Evolutionary conservation across 352 stramenopile species (phyloP).

Genomic region (Aphanomyces euteiches): DNA sequence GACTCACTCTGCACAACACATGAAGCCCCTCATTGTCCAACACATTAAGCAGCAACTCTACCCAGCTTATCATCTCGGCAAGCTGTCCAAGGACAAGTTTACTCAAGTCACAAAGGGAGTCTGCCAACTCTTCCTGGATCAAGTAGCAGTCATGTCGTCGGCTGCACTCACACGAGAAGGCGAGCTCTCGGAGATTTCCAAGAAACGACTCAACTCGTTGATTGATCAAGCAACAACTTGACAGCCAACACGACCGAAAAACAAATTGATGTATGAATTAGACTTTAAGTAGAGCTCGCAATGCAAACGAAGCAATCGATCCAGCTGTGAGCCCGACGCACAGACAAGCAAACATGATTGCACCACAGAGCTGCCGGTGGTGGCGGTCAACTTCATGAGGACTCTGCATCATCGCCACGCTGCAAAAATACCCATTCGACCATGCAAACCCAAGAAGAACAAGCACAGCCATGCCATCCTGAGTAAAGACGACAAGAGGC

Average conservation of each 20-base stretch:
- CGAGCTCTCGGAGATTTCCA: slow-evolving; percentile 54
- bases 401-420: slow-evolving; percentile 72
- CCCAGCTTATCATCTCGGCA: slow-evolving; percentile 63
- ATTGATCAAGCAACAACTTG: slow-evolving; percentile 47
- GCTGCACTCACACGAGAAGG: slow-evolving; percentile 34
- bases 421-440: slow-evolving; percentile 70
- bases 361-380: slow-evolving; percentile 63
- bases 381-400: slow-evolving; percentile 48
- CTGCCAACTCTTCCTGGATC: slow-evolving; percentile 48
- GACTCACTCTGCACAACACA: slow-evolving; percentile 6
- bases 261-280: neutral
- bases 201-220: slow-evolving; percentile 64
- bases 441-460: slow-evolving; percentile 58
- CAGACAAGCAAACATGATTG: slow-evolving; percentile 80
- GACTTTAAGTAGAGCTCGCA: slow-evolving; percentile 37
- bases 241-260: slow-evolving; percentile 38
- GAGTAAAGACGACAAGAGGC: slow-evolving; percentile 68
- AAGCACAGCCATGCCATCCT: slow-evolving; percentile 55
- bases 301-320: slow-evolving; percentile 71
- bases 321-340: slow-evolving; percentile 65
- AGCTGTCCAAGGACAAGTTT: slow-evolving; percentile 70
- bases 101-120: slow-evolving; percentile 78
- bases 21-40: slow-evolving; percentile 37
- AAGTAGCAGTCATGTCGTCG: slow-evolving; percentile 60
- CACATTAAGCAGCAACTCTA: slow-evolving; percentile 81